Evolutionary conservation across 2,329 filamentous ascomycete species (phyloP), one percentile per base, ranked within the genome.

Genomic region (Ambrosiella cleistominuta): DNA sequence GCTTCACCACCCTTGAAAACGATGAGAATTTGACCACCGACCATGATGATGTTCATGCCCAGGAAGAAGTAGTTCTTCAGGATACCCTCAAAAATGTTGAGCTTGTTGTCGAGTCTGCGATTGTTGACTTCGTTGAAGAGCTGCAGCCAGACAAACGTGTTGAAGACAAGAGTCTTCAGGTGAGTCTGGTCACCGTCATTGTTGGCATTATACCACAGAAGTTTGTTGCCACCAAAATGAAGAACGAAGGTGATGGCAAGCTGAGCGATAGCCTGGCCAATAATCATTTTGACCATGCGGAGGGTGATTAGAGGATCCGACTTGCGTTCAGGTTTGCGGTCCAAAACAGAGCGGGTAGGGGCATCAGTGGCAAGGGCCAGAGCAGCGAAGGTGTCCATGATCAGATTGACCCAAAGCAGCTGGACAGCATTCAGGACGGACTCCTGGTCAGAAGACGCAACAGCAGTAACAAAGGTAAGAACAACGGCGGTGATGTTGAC

Each of bases 41-140:
- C 76, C 83, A 95, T 94, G 69, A 93, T 76, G 57, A 77, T 66
- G 69, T 89, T 86, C 70, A 95, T 94, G 35, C 74, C 74, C 37
- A 90, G 76, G 72, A 95, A 95, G 75, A 90, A 93, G 66, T 77
- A 81, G 68, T 95, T 95, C 64, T 76, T 78, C 17, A 78, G 76
- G 59, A 95, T 80, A 58, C 86, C 86, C 68, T 94, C 88, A 60
- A 95, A 88, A 59, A 95, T 84, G 68, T 95, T 95, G 72, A 93
- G 83, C 59, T 80, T 81, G 70, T 94, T 95, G 69, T 95, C 89
- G 13, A 95, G 78, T 12, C 86, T 83, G 58, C 85, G 83, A 71
- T 88, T 91, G 73, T 90, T 90, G 70, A 87, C 78, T 64, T 85
- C 78, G 68, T 90, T 91, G 74, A 93, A 90, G 61, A 85, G 83